Percentiles rank a stretch among this genome's conserved stretches.
phyloP scores from a whole-genome alignment of 2,329 filamentous ascomycete genomes.

The Fusarium redolens region DNA sequence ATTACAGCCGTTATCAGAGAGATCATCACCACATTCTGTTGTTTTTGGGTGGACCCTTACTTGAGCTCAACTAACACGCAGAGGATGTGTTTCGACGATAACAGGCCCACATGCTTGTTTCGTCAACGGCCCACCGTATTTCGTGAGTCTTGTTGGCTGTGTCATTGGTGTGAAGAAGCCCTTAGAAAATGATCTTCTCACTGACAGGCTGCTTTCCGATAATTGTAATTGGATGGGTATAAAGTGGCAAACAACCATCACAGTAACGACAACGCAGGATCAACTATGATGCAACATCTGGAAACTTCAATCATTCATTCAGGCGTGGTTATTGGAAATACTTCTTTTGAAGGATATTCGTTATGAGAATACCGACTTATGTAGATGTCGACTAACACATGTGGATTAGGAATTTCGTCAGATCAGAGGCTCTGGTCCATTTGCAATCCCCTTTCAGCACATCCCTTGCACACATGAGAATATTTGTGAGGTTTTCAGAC shows the following conservation, averaged over 20 bases:
- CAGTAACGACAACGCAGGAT: background rate
- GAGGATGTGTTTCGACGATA: background rate
- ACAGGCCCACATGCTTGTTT: constrained; percentile 35
- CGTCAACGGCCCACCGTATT: constrained; percentile 14
- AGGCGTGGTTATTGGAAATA: background rate
- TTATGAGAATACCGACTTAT: background rate
- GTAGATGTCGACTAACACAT: background rate
- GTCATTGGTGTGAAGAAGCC: background rate
- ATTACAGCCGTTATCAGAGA: background rate
- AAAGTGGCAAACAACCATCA: constrained; percentile 12
- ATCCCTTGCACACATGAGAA: background rate
- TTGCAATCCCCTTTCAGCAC: background rate
- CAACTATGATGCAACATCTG: constrained; percentile 4
- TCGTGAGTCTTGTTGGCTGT: constrained; percentile 15
- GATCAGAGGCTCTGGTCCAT: background rate
- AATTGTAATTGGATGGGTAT: background rate
- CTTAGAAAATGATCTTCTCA: background rate
- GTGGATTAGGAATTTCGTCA: background rate
- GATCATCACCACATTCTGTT: constrained; percentile 18
- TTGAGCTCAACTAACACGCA: constrained; percentile 23
- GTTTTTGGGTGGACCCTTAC: constrained; percentile 22
- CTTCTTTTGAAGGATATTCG: background rate
- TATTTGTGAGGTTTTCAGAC: constrained; percentile 1
- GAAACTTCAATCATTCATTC: background rate
- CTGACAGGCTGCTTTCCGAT: background rate